Base-by-base conservation (phyloP, 2,329 filamentous ascomycete species). In the Sporothrix humicola region DNA sequence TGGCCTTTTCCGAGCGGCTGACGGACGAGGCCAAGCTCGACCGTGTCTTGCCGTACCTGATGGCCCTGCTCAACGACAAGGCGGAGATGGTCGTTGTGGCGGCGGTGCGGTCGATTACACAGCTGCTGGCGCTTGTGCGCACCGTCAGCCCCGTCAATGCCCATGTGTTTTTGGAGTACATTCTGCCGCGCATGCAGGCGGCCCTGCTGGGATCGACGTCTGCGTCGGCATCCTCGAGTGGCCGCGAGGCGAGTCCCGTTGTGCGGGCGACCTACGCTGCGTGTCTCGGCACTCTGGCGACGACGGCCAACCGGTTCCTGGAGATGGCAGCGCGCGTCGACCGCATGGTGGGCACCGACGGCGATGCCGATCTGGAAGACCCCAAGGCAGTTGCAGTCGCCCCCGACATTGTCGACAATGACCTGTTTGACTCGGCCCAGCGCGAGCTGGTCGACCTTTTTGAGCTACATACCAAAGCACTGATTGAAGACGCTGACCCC, bases 21-120 rank as follows among this genome's bases (percentile, higher is more conserved):
- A 97, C 95, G 0, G 97, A 99, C 80, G 96, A 99, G 82, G 95
- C 95, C 2, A 98, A 98, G 81, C 85, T 99, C 68, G 97, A 99
- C 81, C 90, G 96, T 69, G 92, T 98, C 31, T 84, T 99, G 69
- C 96, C 96, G 0, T 98, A 98, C 80, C 84, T 98, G 50, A 92
- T 97, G 83, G 89, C 90, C 5, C 82, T 98, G 42, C 85, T 99
- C 13, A 91, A 90, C 74, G 96, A 99, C 79, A 90, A 91, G 77
- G 90, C 92, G 1, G 93, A 97, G 76, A 87, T 93, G 77, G 95
- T 99, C 15, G 92, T 94, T 65, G 90, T 97, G 68, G 90, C 95
- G 31, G 94, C 95, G 2, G 87, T 98, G 61, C 88, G 95, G 73
- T 93, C 94, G 3, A 89, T 98, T 77, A 95, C 95, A 0, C 95